Evolutionary conservation across 192 early-diverging fungal genomes (phyloP).

Genomic region (Bifiguratus adelaidae): DNA sequence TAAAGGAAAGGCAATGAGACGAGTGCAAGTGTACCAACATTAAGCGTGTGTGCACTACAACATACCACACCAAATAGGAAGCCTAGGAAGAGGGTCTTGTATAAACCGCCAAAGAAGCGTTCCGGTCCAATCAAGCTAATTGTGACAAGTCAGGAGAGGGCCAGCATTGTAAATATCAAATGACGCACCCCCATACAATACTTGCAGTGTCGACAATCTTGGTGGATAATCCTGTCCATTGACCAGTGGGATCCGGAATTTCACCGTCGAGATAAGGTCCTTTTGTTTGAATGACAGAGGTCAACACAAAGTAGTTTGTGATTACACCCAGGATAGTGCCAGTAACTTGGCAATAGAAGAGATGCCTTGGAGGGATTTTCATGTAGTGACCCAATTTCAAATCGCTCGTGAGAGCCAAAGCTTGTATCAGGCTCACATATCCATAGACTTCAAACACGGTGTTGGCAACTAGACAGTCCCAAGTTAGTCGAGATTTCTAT

Average conservation of each 20-base stretch:
- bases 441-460: slow-evolving; percentile 49
- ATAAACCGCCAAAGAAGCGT: slow-evolving; percentile 45
- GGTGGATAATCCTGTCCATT: slow-evolving; percentile 14
- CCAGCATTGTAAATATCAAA: too few relatives aligned
- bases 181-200: slow-evolving; percentile 60
- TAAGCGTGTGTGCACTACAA: too few relatives aligned
- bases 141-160: too few relatives aligned
- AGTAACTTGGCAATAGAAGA: slow-evolving; percentile 38
- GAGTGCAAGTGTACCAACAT: too few relatives aligned
- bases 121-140: slow-evolving; percentile 42
- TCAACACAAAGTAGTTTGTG: slow-evolving; percentile 16
- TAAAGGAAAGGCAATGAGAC: too few relatives aligned
- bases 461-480: slow-evolving; percentile 26
- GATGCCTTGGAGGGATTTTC: slow-evolving; percentile 43
- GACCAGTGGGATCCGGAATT: slow-evolving; percentile 24
- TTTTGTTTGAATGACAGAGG: slow-evolving; percentile 22
- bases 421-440: too few relatives aligned
- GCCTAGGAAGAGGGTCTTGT: too few relatives aligned
- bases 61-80: too few relatives aligned
- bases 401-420: too few relatives aligned
- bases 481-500: too few relatives aligned
- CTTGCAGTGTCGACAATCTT: slow-evolving; percentile 41
- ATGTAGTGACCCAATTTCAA: slow-evolving; percentile 53
- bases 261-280: slow-evolving; percentile 27
- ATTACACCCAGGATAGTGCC: slow-evolving; percentile 28